These are phyloP conservation scores for Tuber aestivum DNA, from an alignment of 495 filamentous ascomycete genomes.

Conservation along the genomic window DNA sequence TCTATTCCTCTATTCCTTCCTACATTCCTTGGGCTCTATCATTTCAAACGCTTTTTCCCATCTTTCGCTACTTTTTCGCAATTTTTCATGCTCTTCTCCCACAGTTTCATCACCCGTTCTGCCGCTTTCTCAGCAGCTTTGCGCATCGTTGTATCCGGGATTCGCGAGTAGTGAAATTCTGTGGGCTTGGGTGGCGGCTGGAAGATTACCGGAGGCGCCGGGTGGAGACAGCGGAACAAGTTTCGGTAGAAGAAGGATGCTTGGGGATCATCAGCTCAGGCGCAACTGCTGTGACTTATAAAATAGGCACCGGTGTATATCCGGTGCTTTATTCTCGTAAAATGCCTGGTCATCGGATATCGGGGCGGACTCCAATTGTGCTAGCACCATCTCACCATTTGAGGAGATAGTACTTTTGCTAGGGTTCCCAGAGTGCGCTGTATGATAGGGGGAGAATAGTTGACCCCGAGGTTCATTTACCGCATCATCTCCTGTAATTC, in stretches of 20 bases:
- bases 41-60: slow-evolving; percentile 51
- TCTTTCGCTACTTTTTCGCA: slow-evolving; percentile 57
- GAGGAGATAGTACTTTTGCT: slow-evolving; percentile 16
- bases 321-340: neutral
- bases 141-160: slow-evolving; percentile 42
- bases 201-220: slow-evolving; percentile 44
- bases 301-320: neutral
- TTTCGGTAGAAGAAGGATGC: neutral
- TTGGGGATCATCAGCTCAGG: neutral
- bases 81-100: slow-evolving; percentile 58
- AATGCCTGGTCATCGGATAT: slow-evolving; percentile 20
- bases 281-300: neutral
- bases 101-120: slow-evolving; percentile 50
- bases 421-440: neutral
- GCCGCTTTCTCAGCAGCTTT: slow-evolving; percentile 61
- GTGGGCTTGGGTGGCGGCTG: slow-evolving; percentile 45
- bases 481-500: too few relatives aligned
- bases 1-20: slow-evolving; percentile 46
- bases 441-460: too few relatives aligned
- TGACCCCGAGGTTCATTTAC: neutral
- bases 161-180: slow-evolving; percentile 18
- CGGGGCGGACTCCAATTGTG: slow-evolving; percentile 3
- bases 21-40: slow-evolving; percentile 52
- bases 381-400: slow-evolving; percentile 17
- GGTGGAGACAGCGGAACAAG: neutral